These are phyloP conservation scores for Stipa capillata DNA, from an alignment of 176 grass and related monocot species.

Conservation along the genomic window DNA sequence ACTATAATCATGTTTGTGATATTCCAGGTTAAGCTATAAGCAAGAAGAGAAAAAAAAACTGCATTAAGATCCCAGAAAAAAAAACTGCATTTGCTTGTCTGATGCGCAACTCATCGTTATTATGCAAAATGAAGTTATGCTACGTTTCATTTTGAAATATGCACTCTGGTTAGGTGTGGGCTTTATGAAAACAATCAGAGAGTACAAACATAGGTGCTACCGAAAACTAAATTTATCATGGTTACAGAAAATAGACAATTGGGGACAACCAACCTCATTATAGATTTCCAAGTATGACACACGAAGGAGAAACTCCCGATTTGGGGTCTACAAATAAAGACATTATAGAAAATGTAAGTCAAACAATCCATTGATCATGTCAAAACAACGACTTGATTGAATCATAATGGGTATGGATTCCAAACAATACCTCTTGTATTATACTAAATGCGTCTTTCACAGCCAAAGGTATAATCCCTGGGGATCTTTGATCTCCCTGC, in stretches of 20 bases:
- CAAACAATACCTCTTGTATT: conserved; percentile 69
- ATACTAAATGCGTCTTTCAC: conserved; percentile 86
- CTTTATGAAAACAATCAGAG: background rate
- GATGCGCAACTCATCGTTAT: background rate
- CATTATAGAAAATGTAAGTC: background rate
- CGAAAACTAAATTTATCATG: background rate
- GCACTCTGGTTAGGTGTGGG: background rate
- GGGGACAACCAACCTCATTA: conserved; percentile 52
- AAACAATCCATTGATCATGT: background rate
- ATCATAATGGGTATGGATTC: background rate
- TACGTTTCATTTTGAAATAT: background rate
- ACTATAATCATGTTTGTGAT: background rate
- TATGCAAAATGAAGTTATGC: background rate
- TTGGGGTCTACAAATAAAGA: conserved; percentile 44
- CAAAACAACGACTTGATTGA: background rate
- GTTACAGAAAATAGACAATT: background rate
- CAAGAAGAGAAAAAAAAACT: background rate
- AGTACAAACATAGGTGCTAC: background rate
- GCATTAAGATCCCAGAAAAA: background rate
- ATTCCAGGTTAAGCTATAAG: background rate
- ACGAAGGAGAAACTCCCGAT: conserved; percentile 75
- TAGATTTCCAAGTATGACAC: conserved; percentile 95
- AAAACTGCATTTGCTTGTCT: background rate
- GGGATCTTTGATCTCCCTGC: conserved; percentile 82
- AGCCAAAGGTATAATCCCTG: conserved; percentile 80